Conservation (phyloP, 2,329 filamentous ascomycete genomes). For the Aspergillus piperis region DNA sequence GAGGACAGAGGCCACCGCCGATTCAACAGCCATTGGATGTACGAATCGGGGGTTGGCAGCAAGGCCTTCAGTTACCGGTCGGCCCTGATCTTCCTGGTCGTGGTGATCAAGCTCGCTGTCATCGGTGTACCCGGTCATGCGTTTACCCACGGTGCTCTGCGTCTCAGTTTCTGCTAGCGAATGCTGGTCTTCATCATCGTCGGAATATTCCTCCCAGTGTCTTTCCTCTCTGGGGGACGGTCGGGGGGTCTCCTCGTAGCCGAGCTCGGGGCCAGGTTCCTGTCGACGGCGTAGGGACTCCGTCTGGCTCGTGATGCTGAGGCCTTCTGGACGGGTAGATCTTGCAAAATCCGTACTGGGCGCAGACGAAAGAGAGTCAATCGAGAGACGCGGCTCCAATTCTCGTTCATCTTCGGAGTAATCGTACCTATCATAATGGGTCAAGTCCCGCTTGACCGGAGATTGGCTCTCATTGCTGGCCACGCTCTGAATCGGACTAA, state of each 20-base stretch:
- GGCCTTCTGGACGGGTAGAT: conserved; percentile 56
- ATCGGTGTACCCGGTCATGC: conserved; percentile 54
- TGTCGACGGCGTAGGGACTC: conserved; percentile 52
- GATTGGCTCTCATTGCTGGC: conserved; percentile 78
- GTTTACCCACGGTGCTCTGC: conserved; percentile 55
- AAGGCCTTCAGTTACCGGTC: conserved; percentile 68
- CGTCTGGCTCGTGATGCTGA: conserved; percentile 53
- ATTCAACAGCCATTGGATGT: conserved; percentile 75
- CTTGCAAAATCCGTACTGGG: conserved; percentile 59
- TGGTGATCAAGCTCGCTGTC: conserved; percentile 59
- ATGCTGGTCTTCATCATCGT: conserved; percentile 50
- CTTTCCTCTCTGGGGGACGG: conserved; percentile 21
- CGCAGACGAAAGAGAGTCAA: conserved; percentile 60
- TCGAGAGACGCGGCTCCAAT: conserved; percentile 51
- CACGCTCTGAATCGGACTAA: conserved; percentile 91
- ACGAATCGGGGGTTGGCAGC: conserved; percentile 76
- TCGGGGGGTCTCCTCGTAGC: conserved; percentile 40
- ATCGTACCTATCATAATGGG: conserved; percentile 51
- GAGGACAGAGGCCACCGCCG: conserved; percentile 85
- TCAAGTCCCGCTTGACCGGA: conserved; percentile 62
- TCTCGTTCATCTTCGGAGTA: conserved; percentile 65
- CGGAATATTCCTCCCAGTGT: conserved; percentile 30
- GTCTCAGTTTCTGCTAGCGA: conserved; percentile 43
- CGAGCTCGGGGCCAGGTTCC: conserved; percentile 37
- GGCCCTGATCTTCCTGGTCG: conserved; percentile 63